Evolutionary conservation across 1,284 basidiomycete genomes (phyloP).

Genomic region (Chalciporus sp.): DNA sequence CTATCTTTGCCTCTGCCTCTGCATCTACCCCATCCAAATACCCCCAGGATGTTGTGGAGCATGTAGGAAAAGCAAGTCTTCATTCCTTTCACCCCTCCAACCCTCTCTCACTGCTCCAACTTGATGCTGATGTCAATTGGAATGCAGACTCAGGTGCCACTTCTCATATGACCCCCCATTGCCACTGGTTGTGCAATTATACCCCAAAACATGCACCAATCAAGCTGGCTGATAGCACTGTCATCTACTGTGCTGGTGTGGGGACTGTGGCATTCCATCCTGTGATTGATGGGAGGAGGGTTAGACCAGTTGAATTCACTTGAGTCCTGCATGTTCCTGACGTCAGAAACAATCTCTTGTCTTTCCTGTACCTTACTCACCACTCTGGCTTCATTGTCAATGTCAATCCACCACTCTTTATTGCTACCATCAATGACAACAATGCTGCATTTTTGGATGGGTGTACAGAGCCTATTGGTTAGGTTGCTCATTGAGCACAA

Average conservation of each 20-base stretch:
- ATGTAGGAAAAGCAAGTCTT: conserved; percentile 3
- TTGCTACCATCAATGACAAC: background rate
- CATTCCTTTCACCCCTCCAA: conserved; percentile 1
- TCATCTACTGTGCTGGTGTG: too few species aligned
- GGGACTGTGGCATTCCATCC: background rate
- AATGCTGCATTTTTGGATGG: conserved; percentile 15
- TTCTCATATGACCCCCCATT: too few species aligned
- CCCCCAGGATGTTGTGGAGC: background rate
- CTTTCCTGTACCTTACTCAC: background rate
- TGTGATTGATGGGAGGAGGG: too few species aligned
- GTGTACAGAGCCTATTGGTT: conserved; percentile 5
- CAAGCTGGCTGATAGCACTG: too few species aligned
- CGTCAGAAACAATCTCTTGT: background rate
- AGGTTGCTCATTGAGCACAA: background rate
- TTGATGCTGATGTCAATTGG: too few species aligned
- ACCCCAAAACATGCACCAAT: background rate
- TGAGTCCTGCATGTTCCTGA: background rate
- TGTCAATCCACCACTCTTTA: background rate
- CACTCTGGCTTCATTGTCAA: too few species aligned
- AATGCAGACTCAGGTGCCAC: too few species aligned
- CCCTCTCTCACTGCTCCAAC: background rate
- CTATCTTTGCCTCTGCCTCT: background rate
- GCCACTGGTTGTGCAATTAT: background rate
- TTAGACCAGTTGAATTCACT: background rate
- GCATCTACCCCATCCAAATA: background rate